Percentiles rank a stretch among this genome's conserved stretches.
Evolutionary conservation across 1,284 basidiomycete genomes (phyloP).

Genomic region (Omphalotus olearius): DNA sequence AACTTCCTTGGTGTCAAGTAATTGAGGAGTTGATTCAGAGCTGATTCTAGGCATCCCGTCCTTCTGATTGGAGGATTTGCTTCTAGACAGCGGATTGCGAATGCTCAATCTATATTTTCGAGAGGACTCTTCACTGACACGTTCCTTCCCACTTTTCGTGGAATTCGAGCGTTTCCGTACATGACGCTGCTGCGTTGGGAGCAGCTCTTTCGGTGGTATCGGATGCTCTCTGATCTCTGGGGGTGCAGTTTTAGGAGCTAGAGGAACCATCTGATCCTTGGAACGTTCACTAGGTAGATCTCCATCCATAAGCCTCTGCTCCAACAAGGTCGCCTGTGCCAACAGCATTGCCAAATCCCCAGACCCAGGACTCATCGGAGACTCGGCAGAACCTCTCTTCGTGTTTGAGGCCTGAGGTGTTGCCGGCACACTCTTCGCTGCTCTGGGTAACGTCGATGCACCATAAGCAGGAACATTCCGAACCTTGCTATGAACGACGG

Average conservation of each 20-base stretch:
- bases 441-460: slow-evolving; percentile 1
- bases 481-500: slow-evolving; percentile 51
- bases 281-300: slow-evolving; percentile 31
- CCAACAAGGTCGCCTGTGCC: slow-evolving; percentile 47
- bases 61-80: slow-evolving; percentile 13
- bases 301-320: slow-evolving; percentile 41
- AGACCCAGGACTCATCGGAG: slow-evolving; percentile 35
- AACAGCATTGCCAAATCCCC: slow-evolving; percentile 46
- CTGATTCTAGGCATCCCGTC: neutral
- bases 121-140: slow-evolving; percentile 3
- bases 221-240: neutral
- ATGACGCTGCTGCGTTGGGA: neutral
- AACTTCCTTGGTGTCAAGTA: neutral
- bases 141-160: slow-evolving; percentile 5
- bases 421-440: neutral
- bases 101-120: slow-evolving; percentile 13
- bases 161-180: slow-evolving; percentile 1
- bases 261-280: neutral
- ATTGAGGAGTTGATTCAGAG: neutral
- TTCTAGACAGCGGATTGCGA: slow-evolving; percentile 15
- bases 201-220: neutral
- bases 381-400: slow-evolving; percentile 22
- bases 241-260: neutral
- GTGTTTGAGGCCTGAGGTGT: slow-evolving; percentile 13
- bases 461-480: slow-evolving; percentile 22